phyloP scores from a whole-genome alignment of 139 green algal species.

The Chlorella sp. region DNA sequence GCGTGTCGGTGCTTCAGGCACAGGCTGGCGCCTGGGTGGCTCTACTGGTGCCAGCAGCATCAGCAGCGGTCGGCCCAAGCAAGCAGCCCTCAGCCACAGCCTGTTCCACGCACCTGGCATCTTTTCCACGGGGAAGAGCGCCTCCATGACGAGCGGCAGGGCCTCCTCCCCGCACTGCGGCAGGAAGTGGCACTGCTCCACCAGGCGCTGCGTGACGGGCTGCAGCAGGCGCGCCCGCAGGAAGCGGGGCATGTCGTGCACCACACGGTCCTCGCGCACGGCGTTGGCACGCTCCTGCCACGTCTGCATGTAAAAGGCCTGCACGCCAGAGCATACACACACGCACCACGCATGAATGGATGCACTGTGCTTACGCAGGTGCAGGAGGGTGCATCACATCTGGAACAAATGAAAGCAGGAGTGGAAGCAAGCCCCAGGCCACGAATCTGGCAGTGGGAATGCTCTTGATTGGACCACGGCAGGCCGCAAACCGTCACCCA shows the following conservation, averaged over 20 bases:
- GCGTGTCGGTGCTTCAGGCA: neutral
- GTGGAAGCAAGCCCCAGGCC: neutral
- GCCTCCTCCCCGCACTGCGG: neutral
- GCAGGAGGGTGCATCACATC: neutral
- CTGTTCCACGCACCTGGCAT: neutral
- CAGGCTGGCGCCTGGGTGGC: neutral
- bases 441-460: neutral
- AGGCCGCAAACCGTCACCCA: neutral
- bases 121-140: neutral
- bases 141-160: neutral
- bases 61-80: neutral
- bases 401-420: neutral
- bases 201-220: neutral
- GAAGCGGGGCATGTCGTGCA: slow-evolving; percentile 5
- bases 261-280: slow-evolving; percentile 5
- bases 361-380: neutral
- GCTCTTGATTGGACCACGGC: neutral
- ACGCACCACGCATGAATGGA: no score
- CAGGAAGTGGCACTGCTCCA: neutral
- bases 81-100: neutral
- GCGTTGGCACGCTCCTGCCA: neutral
- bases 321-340: neutral
- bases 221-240: slow-evolving; percentile 2
- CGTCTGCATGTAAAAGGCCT: neutral
- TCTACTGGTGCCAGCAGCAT: neutral